phyloP scores from a whole-genome alignment of 2,329 filamentous ascomycete genomes.

The Colletotrichum sp. region DNA sequence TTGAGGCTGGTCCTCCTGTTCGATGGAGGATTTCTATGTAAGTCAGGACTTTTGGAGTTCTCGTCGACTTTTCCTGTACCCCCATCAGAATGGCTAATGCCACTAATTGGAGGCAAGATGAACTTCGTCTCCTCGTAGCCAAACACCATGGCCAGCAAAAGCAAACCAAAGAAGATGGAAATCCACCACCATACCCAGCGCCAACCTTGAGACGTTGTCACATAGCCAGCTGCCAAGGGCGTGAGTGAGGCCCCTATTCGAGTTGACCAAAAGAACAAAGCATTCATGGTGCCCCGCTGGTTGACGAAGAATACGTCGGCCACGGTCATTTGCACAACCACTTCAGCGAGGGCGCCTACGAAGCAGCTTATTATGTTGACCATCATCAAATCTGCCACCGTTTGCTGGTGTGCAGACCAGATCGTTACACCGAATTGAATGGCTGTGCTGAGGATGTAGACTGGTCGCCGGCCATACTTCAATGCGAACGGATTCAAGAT shows the following conservation, averaged over 20 bases:
- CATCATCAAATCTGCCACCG: slow-evolving; percentile 44
- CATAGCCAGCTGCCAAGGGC: slow-evolving; percentile 43
- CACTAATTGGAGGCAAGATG: not conserved
- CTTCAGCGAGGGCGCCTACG: slow-evolving; percentile 46
- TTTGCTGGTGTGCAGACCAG: slow-evolving; percentile 49
- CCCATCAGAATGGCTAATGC: not conserved
- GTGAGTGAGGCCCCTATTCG: slow-evolving; percentile 33
- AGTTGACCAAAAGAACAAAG: slow-evolving; percentile 42
- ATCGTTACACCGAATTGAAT: slow-evolving; percentile 36
- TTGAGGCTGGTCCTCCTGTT: not conserved
- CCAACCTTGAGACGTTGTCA: slow-evolving; percentile 42
- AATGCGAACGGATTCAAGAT: slow-evolving; percentile 50
- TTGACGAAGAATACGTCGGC: slow-evolving; percentile 55
- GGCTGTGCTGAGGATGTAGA: slow-evolving; percentile 47
- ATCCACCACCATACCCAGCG: slow-evolving; percentile 55
- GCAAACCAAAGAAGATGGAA: slow-evolving; percentile 41
- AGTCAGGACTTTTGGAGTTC: not conserved
- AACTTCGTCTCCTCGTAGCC: slow-evolving; percentile 29
- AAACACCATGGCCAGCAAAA: slow-evolving; percentile 44
- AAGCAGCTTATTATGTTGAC: slow-evolving; percentile 49
- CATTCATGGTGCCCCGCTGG: slow-evolving; percentile 51
- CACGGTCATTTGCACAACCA: slow-evolving; percentile 51
- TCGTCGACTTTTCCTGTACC: not conserved
- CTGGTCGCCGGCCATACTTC: slow-evolving; percentile 49
- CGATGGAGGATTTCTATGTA: not conserved